A percentile compares a stretch with the other conserved stretches of the same genome.
Conservation (phyloP, 2,329 filamentous ascomycete species). For the Phaeophleospora eucalypticola region DNA sequence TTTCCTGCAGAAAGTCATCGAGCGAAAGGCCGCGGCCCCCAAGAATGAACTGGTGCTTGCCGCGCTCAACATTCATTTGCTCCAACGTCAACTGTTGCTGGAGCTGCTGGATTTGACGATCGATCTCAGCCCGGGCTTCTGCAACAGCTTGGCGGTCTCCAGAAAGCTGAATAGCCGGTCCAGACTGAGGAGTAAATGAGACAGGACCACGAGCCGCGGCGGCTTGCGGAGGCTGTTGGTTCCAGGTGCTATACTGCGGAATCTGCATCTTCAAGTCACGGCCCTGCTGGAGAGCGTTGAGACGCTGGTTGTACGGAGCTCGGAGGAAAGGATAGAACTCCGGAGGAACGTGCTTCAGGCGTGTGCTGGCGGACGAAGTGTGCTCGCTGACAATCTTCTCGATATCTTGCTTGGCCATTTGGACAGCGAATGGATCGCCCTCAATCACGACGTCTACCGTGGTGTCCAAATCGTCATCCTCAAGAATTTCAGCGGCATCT, state of each 20-base stretch:
- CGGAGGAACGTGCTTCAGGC: constrained; percentile 76
- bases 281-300: constrained; percentile 65
- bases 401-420: constrained; percentile 78
- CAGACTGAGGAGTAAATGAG: constrained; percentile 65
- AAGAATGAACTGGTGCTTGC: constrained; percentile 91
- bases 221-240: constrained; percentile 59
- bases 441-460: constrained; percentile 84
- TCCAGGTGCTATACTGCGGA: constrained; percentile 75
- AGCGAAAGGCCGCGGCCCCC: constrained; percentile 75
- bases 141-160: constrained; percentile 82
- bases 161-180: constrained; percentile 76
- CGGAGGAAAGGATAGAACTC: constrained; percentile 96
- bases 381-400: constrained; percentile 83
- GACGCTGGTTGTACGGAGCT: constrained; percentile 65
- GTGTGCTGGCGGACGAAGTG: constrained; percentile 74
- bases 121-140: constrained; percentile 73
- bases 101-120: constrained; percentile 71
- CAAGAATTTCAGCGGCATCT: constrained; percentile 56
- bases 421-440: constrained; percentile 83
- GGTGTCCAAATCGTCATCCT: constrained; percentile 70
- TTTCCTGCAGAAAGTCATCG: constrained; percentile 83
- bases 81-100: constrained; percentile 71
- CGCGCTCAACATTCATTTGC: constrained; percentile 76
- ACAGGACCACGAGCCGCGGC: constrained; percentile 61
- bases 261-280: constrained; percentile 78